Base-by-base conservation (phyloP, 2,329 filamentous ascomycete genomes). In the Endocalyx cinctus region DNA sequence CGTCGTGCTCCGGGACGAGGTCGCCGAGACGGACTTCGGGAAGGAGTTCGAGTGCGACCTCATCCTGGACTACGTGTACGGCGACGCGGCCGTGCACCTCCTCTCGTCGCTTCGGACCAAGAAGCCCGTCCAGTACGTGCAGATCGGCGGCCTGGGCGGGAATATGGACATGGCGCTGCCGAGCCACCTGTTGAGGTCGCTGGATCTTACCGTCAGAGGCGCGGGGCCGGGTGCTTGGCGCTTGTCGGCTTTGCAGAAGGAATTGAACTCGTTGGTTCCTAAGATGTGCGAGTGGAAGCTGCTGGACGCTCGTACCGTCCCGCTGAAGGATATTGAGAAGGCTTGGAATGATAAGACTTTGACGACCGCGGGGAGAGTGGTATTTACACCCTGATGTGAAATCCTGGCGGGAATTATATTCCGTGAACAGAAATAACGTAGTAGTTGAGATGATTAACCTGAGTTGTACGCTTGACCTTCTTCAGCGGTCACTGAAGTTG, bases 11-110 rank as follows among this genome's bases (percentile, higher is more conserved):
- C 51, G 56, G 13, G 55, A 60, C n/a, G 41, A 58, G 2, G 43
- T 60, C 1, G 45, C 50, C 3, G 57, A 69, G 23, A 61, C 60
- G 1, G 72, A 77, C 41, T 73, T 70, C 39, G 60, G 61, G 3
- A 50, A 52, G 7, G n/a, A n/a, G n/a, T 55, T 68, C 0, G 62
- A 66, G 22, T 66, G 67, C 19, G 72, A 79, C 39, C 60, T 78
- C 3, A 62, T 79, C 4, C 55, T 79, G 2, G 74, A 79, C 46
- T 79, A 77, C 45, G 54, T 79, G 6, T 77, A 72, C 51, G 74
- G 74, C 0, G 55, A 61, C 1, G 58, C 65, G 12, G 52, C 64
- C 0, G 43, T 59, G 10, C 60, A 63, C 5, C 50, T 70, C 8
- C 54, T 77, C 6, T 45, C 51, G 5, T 60, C 59, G 4, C 46